phyloP scores from a whole-genome alignment of 805 yeast species.

The Yamadazyma endophytica region DNA sequence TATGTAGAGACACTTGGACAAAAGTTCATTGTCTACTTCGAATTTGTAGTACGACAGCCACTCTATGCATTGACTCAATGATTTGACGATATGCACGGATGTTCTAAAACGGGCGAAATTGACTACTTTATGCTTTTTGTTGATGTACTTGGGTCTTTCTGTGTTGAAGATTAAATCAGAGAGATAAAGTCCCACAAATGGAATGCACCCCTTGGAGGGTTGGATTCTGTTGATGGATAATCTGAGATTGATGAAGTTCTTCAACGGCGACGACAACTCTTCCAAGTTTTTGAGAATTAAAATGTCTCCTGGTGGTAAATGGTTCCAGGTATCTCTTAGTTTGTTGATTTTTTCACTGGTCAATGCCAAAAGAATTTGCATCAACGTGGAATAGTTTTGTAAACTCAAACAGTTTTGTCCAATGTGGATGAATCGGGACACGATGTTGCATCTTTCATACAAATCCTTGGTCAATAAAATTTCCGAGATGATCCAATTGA shows the following conservation, averaged over 20 bases:
- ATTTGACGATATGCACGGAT: conserved; percentile 71
- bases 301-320: conserved; percentile 68
- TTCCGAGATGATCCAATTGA: conserved; percentile 90
- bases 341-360: conserved; percentile 60
- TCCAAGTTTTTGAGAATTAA: conserved; percentile 64
- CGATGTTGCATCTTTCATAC: conserved; percentile 58
- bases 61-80: conserved; percentile 75
- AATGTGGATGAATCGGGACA: conserved; percentile 83
- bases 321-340: conserved; percentile 68
- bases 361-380: conserved; percentile 82
- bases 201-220: conserved; percentile 75
- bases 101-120: conserved; percentile 77
- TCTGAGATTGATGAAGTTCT: conserved; percentile 68
- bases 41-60: conserved; percentile 73
- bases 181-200: conserved; percentile 82
- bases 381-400: conserved; percentile 82
- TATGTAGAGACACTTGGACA: conserved; percentile 82
- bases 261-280: conserved; percentile 66
- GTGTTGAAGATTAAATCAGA: conserved; percentile 78
- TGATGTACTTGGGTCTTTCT: conserved; percentile 50
- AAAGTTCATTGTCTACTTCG: conserved; percentile 52
- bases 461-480: conserved; percentile 63
- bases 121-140: conserved; percentile 41
- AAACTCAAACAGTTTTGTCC: conserved; percentile 68
- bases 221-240: conserved; percentile 55